A percentile compares a stretch with the other conserved stretches of the same genome.
Evolutionary conservation across 345 rosid genomes (phyloP).

Genomic region (Capsella bursapastoris): DNA sequence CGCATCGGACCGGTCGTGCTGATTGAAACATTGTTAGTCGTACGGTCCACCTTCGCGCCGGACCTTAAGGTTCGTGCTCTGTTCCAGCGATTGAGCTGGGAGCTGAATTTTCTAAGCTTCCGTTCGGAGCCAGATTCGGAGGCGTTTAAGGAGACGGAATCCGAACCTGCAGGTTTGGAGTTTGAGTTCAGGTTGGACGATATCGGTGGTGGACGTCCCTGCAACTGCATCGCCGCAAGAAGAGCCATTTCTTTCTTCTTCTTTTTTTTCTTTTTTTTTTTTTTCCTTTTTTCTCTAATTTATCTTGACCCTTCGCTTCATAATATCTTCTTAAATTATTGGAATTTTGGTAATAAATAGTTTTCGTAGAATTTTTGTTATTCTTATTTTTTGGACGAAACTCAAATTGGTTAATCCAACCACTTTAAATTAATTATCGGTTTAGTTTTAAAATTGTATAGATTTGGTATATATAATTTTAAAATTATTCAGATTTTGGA

Average conservation of each 20-base stretch:
- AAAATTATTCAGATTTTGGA: too few species aligned
- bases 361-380: neutral
- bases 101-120: slow-evolving; percentile 57
- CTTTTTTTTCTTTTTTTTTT: neutral
- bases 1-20: slow-evolving; percentile 11
- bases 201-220: slow-evolving; percentile 46
- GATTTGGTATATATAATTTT: neutral
- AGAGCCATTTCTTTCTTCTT: slow-evolving; percentile 47
- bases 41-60: slow-evolving; percentile 67
- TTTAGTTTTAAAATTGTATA: neutral
- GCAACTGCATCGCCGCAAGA: slow-evolving; percentile 48
- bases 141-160: slow-evolving; percentile 29
- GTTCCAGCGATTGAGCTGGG: slow-evolving; percentile 87
- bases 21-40: slow-evolving; percentile 36
- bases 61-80: slow-evolving; percentile 77
- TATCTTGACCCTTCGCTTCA: slow-evolving; percentile 23
- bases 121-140: slow-evolving; percentile 45
- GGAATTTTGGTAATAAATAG: too few species aligned
- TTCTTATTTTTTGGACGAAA: too few species aligned
- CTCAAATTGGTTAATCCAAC: slow-evolving; percentile 6
- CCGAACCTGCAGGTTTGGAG: slow-evolving; percentile 34
- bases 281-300: neutral
- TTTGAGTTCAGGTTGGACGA: slow-evolving; percentile 39
- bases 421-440: neutral
- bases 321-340: slow-evolving; percentile 29